Percentiles rank a stretch among this genome's conserved stretches.
phyloP scores from a whole-genome alignment of 2,329 filamentous ascomycete species.

The Madurella mycetomatis region DNA sequence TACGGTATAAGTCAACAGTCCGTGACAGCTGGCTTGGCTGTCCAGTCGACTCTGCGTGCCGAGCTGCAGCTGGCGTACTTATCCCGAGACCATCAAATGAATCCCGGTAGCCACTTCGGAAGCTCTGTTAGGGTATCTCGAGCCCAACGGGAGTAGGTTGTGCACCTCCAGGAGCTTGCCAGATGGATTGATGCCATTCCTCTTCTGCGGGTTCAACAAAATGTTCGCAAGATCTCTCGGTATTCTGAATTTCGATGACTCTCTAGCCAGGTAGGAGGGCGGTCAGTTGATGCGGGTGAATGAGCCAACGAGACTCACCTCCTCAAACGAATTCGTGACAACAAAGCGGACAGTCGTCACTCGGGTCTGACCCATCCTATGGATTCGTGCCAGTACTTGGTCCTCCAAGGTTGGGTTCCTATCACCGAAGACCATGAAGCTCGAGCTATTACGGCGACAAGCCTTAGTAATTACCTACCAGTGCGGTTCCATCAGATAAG shows the following conservation, averaged over 20 bases:
- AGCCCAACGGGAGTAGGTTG: not conserved
- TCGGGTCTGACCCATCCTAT: constrained; percentile 27
- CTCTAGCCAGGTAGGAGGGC: not conserved
- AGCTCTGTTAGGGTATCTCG: not conserved
- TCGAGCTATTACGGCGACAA: not conserved
- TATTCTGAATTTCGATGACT: not conserved
- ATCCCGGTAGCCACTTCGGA: not conserved
- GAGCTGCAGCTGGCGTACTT: too few relatives aligned
- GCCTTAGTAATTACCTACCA: constrained; percentile 27
- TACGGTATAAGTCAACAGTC: too few relatives aligned
- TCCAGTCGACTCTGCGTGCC: too few relatives aligned
- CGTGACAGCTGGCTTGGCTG: too few relatives aligned
- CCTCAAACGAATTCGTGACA: constrained; percentile 28
- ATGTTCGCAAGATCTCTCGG: not conserved
- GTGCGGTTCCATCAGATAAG: constrained; percentile 49
- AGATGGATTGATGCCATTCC: not conserved
- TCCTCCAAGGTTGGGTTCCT: constrained; percentile 32
- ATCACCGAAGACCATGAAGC: not conserved
- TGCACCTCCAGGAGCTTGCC: not conserved
- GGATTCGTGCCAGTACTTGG: constrained; percentile 29
- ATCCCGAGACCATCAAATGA: not conserved
- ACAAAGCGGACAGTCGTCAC: constrained; percentile 29
- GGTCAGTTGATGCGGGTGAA: not conserved
- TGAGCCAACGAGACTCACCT: constrained; percentile 16
- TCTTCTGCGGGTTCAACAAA: not conserved